Conservation (phyloP, 116 monocot species). For the Papilionanthe hybrid region DNA sequence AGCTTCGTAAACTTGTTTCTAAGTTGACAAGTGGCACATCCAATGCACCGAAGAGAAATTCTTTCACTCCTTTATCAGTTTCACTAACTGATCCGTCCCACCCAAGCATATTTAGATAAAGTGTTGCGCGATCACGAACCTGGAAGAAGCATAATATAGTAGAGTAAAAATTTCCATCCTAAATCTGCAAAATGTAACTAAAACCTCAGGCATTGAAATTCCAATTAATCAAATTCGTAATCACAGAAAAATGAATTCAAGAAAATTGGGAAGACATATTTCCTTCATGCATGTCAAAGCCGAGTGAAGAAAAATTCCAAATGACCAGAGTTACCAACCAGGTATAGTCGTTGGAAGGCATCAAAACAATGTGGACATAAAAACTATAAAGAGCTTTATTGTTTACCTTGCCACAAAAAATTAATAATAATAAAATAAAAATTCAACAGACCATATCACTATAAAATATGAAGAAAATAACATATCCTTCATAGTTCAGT, state of each 20-base stretch:
- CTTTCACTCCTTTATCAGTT: conserved; percentile 60
- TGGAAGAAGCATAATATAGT: conserved; percentile 7
- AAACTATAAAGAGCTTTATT: neutral
- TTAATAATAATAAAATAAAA: neutral
- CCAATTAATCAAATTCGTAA: neutral
- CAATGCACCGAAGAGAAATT: conserved; percentile 90
- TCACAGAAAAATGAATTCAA: neutral
- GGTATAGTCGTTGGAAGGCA: neutral
- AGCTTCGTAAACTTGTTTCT: conserved; percentile 71
- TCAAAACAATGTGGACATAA: neutral
- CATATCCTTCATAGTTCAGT: neutral
- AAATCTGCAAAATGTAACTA: neutral
- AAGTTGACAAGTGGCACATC: conserved; percentile 86
- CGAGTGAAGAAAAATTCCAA: neutral
- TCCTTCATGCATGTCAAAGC: neutral
- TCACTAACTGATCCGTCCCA: conserved; percentile 44
- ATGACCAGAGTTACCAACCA: neutral
- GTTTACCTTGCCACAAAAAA: neutral
- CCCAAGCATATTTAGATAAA: conserved; percentile 75
- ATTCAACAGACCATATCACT: neutral
- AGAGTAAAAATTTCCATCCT: neutral
- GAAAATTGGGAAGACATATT: neutral
- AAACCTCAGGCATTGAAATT: neutral
- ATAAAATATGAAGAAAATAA: neutral
- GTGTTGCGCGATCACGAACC: conserved; percentile 99